These are phyloP conservation scores for Graphilbum fragrans DNA, from an alignment of 2,329 filamentous ascomycete species.

Conservation along the genomic window DNA sequence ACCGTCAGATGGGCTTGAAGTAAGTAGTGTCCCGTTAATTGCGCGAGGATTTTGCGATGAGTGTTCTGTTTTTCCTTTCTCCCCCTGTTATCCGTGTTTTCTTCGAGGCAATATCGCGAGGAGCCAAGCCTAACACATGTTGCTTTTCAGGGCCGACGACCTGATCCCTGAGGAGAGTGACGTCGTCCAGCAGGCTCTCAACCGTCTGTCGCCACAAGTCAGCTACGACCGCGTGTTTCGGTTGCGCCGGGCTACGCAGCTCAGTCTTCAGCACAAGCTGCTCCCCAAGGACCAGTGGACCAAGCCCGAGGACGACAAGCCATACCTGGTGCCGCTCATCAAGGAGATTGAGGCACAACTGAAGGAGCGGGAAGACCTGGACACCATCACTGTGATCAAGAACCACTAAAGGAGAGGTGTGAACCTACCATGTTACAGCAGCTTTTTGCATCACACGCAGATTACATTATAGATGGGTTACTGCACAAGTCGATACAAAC, in stretches of 20 bases:
- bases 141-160: constrained; percentile 78
- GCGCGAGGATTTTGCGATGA: too few species aligned
- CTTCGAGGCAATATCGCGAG: too few species aligned
- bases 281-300: constrained; percentile 51
- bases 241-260: constrained; percentile 86
- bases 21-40: constrained; percentile 9
- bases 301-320: constrained; percentile 42
- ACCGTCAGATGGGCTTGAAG: constrained; percentile 14
- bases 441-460: too few species aligned
- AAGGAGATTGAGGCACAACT: constrained; percentile 33
- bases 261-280: constrained; percentile 50
- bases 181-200: constrained; percentile 72
- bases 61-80: not conserved
- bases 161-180: constrained; percentile 89
- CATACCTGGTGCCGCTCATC: constrained; percentile 42
- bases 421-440: too few species aligned
- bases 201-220: constrained; percentile 81
- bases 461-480: too few species aligned
- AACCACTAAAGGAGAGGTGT: too few species aligned
- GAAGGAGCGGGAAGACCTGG: constrained; percentile 38
- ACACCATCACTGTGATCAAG: constrained; percentile 37
- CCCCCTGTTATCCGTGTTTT: too few species aligned
- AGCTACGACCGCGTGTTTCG: constrained; percentile 96
- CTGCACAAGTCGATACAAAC: too few species aligned
- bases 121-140: too few species aligned